phyloP scores from a whole-genome alignment of 2,329 filamentous ascomycete genomes.

The Dactylonectria estremocensis region DNA sequence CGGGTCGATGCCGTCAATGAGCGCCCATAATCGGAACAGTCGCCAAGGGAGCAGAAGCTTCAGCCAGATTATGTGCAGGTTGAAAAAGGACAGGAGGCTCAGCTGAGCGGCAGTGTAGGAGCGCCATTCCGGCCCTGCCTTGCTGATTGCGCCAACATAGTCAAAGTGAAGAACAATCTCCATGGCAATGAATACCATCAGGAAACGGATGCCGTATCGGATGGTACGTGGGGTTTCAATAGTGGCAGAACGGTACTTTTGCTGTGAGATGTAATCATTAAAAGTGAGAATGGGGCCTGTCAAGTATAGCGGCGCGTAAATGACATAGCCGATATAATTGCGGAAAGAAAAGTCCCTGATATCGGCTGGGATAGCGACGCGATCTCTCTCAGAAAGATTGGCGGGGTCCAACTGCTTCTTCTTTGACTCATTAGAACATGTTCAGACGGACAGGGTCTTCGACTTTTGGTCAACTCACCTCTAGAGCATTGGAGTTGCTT shows the following conservation, averaged over 20 bases:
- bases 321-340: constrained; percentile 89
- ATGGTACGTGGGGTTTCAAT: constrained; percentile 80
- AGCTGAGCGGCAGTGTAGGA: constrained; percentile 90
- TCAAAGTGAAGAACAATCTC: constrained; percentile 92
- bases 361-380: constrained; percentile 82
- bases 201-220: constrained; percentile 87
- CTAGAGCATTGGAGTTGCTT: constrained; percentile 76
- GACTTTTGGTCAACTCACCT: constrained; percentile 74
- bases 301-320: constrained; percentile 95
- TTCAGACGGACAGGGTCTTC: not conserved
- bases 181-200: constrained; percentile 87
- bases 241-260: constrained; percentile 79
- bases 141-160: constrained; percentile 94
- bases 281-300: constrained; percentile 96
- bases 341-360: constrained; percentile 81
- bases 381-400: constrained; percentile 89
- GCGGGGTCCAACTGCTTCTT: constrained; percentile 97
- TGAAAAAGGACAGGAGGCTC: constrained; percentile 93
- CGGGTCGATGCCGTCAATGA: constrained; percentile 92
- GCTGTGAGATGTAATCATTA: constrained; percentile 96
- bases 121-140: constrained; percentile 83
- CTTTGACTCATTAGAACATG: constrained; percentile 79
- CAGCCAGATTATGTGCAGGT: constrained; percentile 97
- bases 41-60: constrained; percentile 97
- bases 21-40: constrained; percentile 97